A percentile compares a stretch with the other conserved stretches of the same genome.
phyloP scores from a whole-genome alignment of 2,329 filamentous ascomycete genomes.

The Colletotrichum truncatum region DNA sequence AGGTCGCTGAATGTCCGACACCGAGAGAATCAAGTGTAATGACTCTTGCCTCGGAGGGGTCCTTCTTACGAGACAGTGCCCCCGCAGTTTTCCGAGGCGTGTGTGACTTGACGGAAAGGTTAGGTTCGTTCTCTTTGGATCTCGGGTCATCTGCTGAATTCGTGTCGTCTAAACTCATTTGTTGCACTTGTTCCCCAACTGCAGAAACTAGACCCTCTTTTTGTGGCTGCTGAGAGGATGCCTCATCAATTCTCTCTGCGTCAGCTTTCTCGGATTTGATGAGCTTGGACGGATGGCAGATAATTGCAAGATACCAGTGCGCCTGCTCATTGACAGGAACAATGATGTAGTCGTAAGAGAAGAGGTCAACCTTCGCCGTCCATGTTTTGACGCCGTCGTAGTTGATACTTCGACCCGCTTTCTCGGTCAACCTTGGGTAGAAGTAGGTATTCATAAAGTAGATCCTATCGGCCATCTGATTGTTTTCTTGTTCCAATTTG shows the following conservation, averaged over 20 bases:
- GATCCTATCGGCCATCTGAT: conserved; percentile 69
- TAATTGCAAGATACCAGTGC: conserved; percentile 96
- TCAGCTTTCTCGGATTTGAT: conserved; percentile 40
- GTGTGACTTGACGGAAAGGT: conserved; percentile 17
- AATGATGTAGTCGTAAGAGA: conserved; percentile 87
- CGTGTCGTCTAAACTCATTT: conserved; percentile 20
- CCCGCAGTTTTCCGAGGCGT: conserved; percentile 20
- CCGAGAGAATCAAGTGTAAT: conserved; percentile 90
- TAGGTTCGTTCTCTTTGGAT: neutral
- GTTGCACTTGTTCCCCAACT: conserved; percentile 1
- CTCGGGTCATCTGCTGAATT: neutral
- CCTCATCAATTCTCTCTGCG: neutral
- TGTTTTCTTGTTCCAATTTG: conserved; percentile 61
- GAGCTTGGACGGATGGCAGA: conserved; percentile 84
- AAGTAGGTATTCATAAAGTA: conserved; percentile 96
- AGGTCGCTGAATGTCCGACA: conserved; percentile 68
- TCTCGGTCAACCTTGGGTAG: conserved; percentile 78
- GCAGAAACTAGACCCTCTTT: conserved; percentile 18
- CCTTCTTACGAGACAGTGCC: conserved; percentile 47
- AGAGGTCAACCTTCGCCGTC: conserved; percentile 87
- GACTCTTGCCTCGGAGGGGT: conserved; percentile 71
- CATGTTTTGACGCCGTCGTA: conserved; percentile 87
- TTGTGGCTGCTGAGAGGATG: conserved; percentile 6
- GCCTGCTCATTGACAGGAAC: conserved; percentile 88
- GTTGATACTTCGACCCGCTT: conserved; percentile 70